A percentile compares a stretch with the other conserved stretches of the same genome.
phyloP scores from a whole-genome alignment of 345 rosid species.

The Euclidium syriacum region DNA sequence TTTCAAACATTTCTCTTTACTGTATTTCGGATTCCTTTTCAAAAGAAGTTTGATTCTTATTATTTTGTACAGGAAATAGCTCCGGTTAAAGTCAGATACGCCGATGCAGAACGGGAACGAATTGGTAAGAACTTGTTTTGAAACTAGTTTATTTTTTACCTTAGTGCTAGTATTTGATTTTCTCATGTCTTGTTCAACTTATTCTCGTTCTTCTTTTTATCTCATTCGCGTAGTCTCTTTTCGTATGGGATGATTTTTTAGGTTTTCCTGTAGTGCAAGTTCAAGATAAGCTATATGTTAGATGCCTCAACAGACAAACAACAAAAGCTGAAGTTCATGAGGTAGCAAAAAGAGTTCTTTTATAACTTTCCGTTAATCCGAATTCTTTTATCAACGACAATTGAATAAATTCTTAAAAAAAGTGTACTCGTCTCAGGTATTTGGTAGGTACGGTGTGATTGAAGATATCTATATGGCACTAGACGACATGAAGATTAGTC shows the following conservation, averaged over 20 bases:
- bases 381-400: neutral
- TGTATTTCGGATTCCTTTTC: neutral
- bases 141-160: neutral
- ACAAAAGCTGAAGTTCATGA: constrained; percentile 62
- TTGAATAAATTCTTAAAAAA: neutral
- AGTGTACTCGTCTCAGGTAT: constrained; percentile 46
- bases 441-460: constrained; percentile 60
- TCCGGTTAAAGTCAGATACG: constrained; percentile 67
- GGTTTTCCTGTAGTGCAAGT: constrained; percentile 31
- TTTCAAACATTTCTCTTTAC: neutral
- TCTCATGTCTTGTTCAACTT: constrained; percentile 1
- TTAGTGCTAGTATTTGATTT: neutral
- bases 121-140: constrained; percentile 34
- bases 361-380: neutral
- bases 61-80: constrained; percentile 45
- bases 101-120: constrained; percentile 71
- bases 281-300: constrained; percentile 69
- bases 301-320: constrained; percentile 63
- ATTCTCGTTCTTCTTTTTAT: neutral
- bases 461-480: constrained; percentile 69
- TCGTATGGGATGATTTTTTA: neutral
- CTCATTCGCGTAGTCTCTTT: constrained; percentile 7
- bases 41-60: neutral
- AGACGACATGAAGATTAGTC: constrained; percentile 61
- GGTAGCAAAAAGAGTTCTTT: constrained; percentile 37